phyloP scores from a whole-genome alignment of 176 grass and related monocot species.

The Cymbopogon citratus region DNA sequence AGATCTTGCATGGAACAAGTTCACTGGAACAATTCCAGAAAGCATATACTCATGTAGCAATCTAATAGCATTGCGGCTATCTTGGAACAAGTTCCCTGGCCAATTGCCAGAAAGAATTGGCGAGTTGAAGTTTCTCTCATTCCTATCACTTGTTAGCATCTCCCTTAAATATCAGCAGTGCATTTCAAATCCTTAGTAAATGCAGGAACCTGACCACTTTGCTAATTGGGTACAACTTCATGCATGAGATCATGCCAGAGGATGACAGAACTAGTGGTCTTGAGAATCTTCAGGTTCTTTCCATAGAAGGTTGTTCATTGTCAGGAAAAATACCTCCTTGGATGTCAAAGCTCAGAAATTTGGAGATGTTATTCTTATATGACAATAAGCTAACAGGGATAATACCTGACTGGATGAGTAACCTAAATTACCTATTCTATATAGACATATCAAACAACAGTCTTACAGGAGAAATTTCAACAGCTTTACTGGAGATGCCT shows the following conservation, averaged over 20 bases:
- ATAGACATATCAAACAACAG: slow-evolving; percentile 40
- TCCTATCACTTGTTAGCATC: slow-evolving; percentile 29
- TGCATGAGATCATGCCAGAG: too few species aligned
- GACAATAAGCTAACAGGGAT: slow-evolving; percentile 19
- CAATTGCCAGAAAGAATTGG: slow-evolving; percentile 17
- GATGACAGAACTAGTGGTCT: neutral
- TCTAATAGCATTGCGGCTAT: slow-evolving; percentile 34
- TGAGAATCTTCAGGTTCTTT: slow-evolving; percentile 32
- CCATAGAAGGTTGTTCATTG: slow-evolving; percentile 17
- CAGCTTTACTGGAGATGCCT: slow-evolving; percentile 33
- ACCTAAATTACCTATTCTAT: slow-evolving; percentile 39
- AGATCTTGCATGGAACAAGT: slow-evolving; percentile 31
- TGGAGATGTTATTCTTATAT: slow-evolving; percentile 29
- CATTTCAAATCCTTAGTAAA: slow-evolving; percentile 27
- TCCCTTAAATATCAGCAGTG: slow-evolving; percentile 19
- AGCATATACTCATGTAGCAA: slow-evolving; percentile 48
- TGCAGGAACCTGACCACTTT: slow-evolving; percentile 25
- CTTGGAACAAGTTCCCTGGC: neutral
- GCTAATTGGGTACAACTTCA: too few species aligned
- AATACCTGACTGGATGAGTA: slow-evolving; percentile 37
- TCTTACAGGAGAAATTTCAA: slow-evolving; percentile 33
- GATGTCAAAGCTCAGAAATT: slow-evolving; percentile 32
- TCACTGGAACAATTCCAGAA: slow-evolving; percentile 35
- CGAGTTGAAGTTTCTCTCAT: slow-evolving; percentile 18
- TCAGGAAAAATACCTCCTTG: slow-evolving; percentile 39